Evolutionary conservation across 345 rosid genomes (phyloP).

Genomic region (Turritis glabra): DNA sequence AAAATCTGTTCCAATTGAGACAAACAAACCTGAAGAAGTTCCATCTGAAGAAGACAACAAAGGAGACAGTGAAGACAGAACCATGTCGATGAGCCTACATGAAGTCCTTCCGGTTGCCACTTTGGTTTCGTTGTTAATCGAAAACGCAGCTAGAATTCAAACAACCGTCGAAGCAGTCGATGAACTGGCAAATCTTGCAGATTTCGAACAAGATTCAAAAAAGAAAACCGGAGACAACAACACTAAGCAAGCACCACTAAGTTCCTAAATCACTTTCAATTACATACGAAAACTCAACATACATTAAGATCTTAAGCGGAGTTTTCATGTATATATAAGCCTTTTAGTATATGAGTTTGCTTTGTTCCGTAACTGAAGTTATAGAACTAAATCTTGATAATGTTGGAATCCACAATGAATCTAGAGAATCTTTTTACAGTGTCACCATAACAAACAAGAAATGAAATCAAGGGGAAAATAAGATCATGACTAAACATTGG

Average conservation of each 20-base stretch:
- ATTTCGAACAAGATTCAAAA: constrained; percentile 48
- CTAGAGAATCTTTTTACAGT: constrained; percentile 18
- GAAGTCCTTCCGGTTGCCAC: constrained; percentile 64
- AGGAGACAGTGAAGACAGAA: constrained; percentile 25
- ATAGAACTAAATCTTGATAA: constrained; percentile 19
- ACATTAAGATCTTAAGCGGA: constrained; percentile 14
- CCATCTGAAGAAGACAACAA: constrained; percentile 12
- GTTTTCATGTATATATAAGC: constrained; percentile 34
- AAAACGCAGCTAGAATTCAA: constrained; percentile 58
- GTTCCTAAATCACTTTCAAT: constrained; percentile 18
- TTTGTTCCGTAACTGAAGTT: constrained; percentile 7
- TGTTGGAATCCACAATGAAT: not conserved
- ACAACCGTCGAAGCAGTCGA: constrained; percentile 47
- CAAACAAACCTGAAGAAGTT: constrained; percentile 26
- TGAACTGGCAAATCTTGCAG: constrained; percentile 56
- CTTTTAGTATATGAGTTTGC: constrained; percentile 6
- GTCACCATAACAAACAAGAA: constrained; percentile 22
- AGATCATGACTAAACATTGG: constrained; percentile 21
- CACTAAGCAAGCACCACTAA: constrained; percentile 31
- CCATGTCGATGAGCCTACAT: constrained; percentile 38
- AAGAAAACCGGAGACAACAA: constrained; percentile 29
- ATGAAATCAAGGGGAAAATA: not conserved
- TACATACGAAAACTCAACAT: constrained; percentile 21
- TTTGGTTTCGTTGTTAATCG: constrained; percentile 54
- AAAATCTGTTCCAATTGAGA: constrained; percentile 45